These are phyloP conservation scores for Entrophospora sp. DNA, from an alignment of 192 early-diverging fungal genomes.

Conservation along the genomic window DNA sequence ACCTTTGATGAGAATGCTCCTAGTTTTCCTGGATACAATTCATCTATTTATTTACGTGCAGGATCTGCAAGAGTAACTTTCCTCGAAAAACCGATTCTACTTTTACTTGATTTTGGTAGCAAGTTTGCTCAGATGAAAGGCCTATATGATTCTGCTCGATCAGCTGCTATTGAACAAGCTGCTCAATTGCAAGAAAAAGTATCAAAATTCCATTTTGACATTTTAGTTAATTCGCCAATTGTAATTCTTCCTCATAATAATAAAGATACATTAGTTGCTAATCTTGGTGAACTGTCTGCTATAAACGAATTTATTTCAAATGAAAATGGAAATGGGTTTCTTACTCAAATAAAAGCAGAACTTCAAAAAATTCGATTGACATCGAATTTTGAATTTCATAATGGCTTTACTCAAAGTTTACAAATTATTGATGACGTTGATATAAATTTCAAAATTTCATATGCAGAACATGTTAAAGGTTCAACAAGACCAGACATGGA, in stretches of 20 bases:
- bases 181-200: constrained; percentile 68
- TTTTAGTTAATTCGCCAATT: constrained; percentile 78
- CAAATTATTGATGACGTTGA: constrained; percentile 84
- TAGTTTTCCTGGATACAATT: constrained; percentile 80
- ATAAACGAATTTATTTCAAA: constrained; percentile 61
- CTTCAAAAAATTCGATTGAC: constrained; percentile 51
- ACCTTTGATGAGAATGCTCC: constrained; percentile 53
- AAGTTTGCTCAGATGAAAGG: constrained; percentile 85
- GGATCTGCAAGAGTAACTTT: constrained; percentile 76
- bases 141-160: constrained; percentile 79
- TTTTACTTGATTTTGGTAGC: constrained; percentile 68
- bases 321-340: constrained; percentile 37
- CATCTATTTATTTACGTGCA: constrained; percentile 61
- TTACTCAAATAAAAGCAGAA: constrained; percentile 56
- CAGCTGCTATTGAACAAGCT: constrained; percentile 71
- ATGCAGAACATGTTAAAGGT: constrained; percentile 43
- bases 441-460: constrained; percentile 59
- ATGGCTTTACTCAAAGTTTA: constrained; percentile 41
- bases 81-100: constrained; percentile 61
- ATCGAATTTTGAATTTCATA: constrained; percentile 40
- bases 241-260: constrained; percentile 66
- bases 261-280: constrained; percentile 61
- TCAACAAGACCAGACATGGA: constrained; percentile 49
- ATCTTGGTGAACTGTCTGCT: constrained; percentile 82
- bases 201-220: constrained; percentile 76